phyloP scores from a whole-genome alignment of 192 early-diverging fungal species.

The Mortierella antarctica region DNA sequence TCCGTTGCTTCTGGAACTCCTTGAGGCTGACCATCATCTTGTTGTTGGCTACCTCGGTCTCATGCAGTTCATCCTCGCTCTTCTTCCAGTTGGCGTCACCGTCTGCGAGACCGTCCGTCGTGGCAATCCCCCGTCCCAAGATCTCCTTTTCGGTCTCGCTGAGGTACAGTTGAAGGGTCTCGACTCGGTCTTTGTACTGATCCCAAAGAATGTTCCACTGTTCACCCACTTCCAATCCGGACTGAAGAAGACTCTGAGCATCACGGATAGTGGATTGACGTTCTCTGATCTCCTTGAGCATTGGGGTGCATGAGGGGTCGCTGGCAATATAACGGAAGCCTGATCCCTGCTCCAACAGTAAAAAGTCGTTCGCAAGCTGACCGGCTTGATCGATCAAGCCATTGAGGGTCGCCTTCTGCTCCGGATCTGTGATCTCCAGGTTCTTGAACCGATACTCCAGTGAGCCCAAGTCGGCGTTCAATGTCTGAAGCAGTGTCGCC shows the following conservation, averaged over 20 bases:
- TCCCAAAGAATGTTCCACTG: conserved; percentile 51
- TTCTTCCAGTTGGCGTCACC: conserved; percentile 47
- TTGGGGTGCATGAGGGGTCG: conserved; percentile 23
- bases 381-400: conserved; percentile 16
- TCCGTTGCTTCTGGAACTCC: conserved; percentile 32
- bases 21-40: conserved; percentile 20
- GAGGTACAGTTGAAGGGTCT: conserved; percentile 24
- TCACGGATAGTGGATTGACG: conserved; percentile 19
- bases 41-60: conserved; percentile 32
- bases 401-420: conserved; percentile 8
- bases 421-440: conserved; percentile 25
- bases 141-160: conserved; percentile 28
- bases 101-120: conserved; percentile 37
- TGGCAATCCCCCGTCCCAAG: conserved; percentile 25
- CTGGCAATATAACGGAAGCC: conserved; percentile 20
- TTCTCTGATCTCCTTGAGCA: conserved; percentile 32
- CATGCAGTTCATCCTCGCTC: conserved; percentile 44
- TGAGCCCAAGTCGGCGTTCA: not conserved
- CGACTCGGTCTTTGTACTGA: conserved; percentile 37
- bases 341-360: conserved; percentile 26
- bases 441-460: conserved; percentile 7
- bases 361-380: conserved; percentile 25
- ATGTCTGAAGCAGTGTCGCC: not conserved
- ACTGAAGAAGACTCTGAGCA: conserved; percentile 11
- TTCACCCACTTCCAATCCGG: conserved; percentile 40